Percentiles rank a stretch among this genome's conserved stretches.
These are phyloP conservation scores for Lachnellula willkommii DNA, from an alignment of 2,329 filamentous ascomycete genomes.

Conservation along the genomic window DNA sequence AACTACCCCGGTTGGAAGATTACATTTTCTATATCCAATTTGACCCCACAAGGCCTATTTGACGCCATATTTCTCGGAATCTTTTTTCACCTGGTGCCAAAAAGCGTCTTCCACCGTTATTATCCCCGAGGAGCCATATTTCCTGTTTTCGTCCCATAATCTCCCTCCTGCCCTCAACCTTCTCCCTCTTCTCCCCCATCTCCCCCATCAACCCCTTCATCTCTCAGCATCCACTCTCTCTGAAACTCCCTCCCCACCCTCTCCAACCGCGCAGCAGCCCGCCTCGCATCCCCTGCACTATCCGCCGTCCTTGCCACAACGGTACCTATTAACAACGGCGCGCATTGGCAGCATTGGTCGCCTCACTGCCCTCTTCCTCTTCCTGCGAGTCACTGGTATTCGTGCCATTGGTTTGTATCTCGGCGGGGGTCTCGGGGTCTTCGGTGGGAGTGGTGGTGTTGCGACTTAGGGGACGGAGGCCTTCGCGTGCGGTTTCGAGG, in stretches of 20 bases:
- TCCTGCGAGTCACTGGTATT: constrained; percentile 4
- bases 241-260: constrained; percentile 51
- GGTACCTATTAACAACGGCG: constrained; percentile 49
- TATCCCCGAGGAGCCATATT: not conserved
- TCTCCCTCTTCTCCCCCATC: constrained; percentile 10
- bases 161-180: constrained; percentile 9
- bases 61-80: no score
- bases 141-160: not conserved
- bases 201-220: constrained; percentile 7
- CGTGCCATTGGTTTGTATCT: not conserved
- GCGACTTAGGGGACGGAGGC: constrained; percentile 22
- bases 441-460: constrained; percentile 9
- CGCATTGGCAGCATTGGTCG: constrained; percentile 19
- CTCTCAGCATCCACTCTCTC: constrained; percentile 42
- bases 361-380: constrained; percentile 9
- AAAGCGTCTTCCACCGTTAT: not conserved
- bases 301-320: constrained; percentile 48
- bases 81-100: not conserved
- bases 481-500: constrained; percentile 20
- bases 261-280: constrained; percentile 49
- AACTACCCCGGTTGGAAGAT: no score
- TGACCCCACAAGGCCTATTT: no score
- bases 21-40: no score
- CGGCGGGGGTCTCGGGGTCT: no score
- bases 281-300: constrained; percentile 46